Evolutionary conservation across 2,329 filamentous ascomycete species (phyloP).

Genomic region (Cercospora canescens): DNA sequence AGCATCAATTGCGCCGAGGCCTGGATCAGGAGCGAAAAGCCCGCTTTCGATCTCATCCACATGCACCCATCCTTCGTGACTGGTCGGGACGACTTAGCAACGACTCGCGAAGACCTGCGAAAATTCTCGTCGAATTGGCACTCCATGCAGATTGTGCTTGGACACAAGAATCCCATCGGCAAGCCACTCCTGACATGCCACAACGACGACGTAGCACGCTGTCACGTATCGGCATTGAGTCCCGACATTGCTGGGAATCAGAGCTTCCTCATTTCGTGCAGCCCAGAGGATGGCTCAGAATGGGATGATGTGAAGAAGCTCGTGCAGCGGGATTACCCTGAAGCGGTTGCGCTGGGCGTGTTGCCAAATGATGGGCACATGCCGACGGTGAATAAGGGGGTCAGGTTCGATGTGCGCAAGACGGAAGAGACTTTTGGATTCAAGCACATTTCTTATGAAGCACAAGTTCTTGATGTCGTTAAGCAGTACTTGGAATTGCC

Average conservation of each 20-base stretch:
- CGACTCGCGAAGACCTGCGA: slow-evolving; percentile 12
- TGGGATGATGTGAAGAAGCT: slow-evolving; percentile 24
- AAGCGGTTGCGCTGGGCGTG: slow-evolving; percentile 13
- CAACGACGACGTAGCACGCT: slow-evolving; percentile 35
- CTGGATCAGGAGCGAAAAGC: slow-evolving; percentile 28
- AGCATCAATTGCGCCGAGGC: slow-evolving; percentile 26
- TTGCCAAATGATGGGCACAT: slow-evolving; percentile 19
- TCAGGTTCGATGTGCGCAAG: slow-evolving; percentile 7
- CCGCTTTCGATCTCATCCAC: slow-evolving; percentile 34
- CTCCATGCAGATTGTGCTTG: slow-evolving; percentile 7
- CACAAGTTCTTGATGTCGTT: slow-evolving; percentile 9
- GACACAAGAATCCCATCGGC: slow-evolving; percentile 27
- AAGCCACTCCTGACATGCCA: slow-evolving; percentile 19
- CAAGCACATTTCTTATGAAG: slow-evolving; percentile 10
- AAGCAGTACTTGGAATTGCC: slow-evolving; percentile 11
- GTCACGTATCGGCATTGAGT: slow-evolving; percentile 34
- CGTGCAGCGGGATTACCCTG: slow-evolving; percentile 7
- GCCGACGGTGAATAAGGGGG: not conserved
- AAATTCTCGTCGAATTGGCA: slow-evolving; percentile 7
- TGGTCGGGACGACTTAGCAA: slow-evolving; percentile 34
- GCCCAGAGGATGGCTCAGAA: slow-evolving; percentile 17
- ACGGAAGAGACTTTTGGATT: slow-evolving; percentile 14
- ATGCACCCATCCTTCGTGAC: slow-evolving; percentile 33
- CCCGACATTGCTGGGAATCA: slow-evolving; percentile 21
- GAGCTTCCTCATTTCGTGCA: slow-evolving; percentile 20